A percentile compares a stretch with the other conserved stretches of the same genome.
Conservation (phyloP, 2,329 filamentous ascomycete genomes). For the Conoideocrella luteorostrata region DNA sequence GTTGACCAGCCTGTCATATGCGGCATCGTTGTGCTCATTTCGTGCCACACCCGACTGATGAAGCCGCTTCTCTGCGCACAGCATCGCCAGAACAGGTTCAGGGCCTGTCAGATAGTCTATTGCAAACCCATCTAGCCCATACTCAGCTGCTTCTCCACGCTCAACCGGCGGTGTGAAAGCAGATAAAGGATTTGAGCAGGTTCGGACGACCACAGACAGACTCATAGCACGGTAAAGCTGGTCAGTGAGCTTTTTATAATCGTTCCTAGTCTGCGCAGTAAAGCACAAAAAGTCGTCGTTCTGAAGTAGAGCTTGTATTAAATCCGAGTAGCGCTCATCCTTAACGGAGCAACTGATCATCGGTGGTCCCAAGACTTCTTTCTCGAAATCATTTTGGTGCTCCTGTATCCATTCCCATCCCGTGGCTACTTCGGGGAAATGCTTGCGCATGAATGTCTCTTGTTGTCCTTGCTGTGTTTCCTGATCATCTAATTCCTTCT, state of each 20-base stretch:
- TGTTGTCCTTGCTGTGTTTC: conserved; percentile 72
- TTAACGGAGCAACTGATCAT: conserved; percentile 75
- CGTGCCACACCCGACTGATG: conserved; percentile 62
- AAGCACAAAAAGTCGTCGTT: conserved; percentile 56
- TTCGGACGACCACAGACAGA: conserved; percentile 67
- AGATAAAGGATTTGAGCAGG: conserved; percentile 47
- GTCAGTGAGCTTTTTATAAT: conserved; percentile 67
- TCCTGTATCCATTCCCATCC: conserved; percentile 80
- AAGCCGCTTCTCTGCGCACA: conserved; percentile 67
- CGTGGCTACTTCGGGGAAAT: conserved; percentile 56
- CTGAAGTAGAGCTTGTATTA: conserved; percentile 46
- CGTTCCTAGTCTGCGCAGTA: conserved; percentile 67
- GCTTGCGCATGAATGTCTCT: conserved; percentile 53
- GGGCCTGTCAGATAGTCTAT: conserved; percentile 77
- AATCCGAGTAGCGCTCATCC: conserved; percentile 57
- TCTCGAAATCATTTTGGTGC: conserved; percentile 63
- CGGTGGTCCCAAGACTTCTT: conserved; percentile 73
- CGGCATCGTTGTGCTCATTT: conserved; percentile 55
- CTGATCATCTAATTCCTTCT: conserved; percentile 50
- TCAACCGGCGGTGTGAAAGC: conserved; percentile 50
- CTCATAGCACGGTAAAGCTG: conserved; percentile 57
- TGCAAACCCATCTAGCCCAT: conserved; percentile 75
- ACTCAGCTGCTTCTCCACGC: conserved; percentile 42
- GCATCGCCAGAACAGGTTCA: conserved; percentile 75
- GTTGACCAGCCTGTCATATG: conserved; percentile 59